These are phyloP conservation scores for Tricharina praecox DNA, from an alignment of 495 filamentous ascomycete species.

Conservation along the genomic window DNA sequence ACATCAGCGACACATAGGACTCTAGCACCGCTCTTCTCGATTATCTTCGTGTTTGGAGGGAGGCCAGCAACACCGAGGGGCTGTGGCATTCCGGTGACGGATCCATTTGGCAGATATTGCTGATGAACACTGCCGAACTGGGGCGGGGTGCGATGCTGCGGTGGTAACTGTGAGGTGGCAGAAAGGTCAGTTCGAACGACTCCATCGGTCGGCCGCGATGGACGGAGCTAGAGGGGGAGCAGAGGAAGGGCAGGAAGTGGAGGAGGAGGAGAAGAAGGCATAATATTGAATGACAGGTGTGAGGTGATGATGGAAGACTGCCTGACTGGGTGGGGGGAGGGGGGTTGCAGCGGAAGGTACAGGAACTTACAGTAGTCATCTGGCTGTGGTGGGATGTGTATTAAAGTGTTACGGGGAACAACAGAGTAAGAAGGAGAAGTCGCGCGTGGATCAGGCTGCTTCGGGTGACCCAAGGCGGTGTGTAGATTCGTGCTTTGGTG, in stretches of 20 bases:
- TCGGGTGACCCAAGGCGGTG: no score
- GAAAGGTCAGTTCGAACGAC: background rate
- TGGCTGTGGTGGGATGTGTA: background rate
- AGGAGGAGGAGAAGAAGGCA: background rate
- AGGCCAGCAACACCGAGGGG: slow-evolving; percentile 28
- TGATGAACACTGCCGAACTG: slow-evolving; percentile 32
- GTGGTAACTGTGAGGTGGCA: slow-evolving; percentile 1
- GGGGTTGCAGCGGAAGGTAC: slow-evolving; percentile 3
- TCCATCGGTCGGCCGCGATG: background rate
- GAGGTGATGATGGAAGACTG: background rate
- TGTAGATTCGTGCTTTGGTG: no score
- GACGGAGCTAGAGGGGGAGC: background rate
- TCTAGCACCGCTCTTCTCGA: slow-evolving; percentile 68
- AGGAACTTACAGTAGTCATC: slow-evolving; percentile 4
- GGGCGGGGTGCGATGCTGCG: slow-evolving; percentile 9
- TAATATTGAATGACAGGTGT: no score
- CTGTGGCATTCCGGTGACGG: slow-evolving; percentile 36
- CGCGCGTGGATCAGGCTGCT: no score
- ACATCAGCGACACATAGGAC: slow-evolving; percentile 96
- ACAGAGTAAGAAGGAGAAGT: background rate
- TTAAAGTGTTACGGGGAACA: background rate
- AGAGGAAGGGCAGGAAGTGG: slow-evolving; percentile 7
- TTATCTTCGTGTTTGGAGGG: slow-evolving; percentile 55
- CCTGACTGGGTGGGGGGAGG: no score
- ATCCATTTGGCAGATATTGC: slow-evolving; percentile 34